Evolutionary conservation across 371 early-diverging fungal genomes (phyloP), one percentile per base, ranked within the genome.

Genomic region (Parasitella parasitica): DNA sequence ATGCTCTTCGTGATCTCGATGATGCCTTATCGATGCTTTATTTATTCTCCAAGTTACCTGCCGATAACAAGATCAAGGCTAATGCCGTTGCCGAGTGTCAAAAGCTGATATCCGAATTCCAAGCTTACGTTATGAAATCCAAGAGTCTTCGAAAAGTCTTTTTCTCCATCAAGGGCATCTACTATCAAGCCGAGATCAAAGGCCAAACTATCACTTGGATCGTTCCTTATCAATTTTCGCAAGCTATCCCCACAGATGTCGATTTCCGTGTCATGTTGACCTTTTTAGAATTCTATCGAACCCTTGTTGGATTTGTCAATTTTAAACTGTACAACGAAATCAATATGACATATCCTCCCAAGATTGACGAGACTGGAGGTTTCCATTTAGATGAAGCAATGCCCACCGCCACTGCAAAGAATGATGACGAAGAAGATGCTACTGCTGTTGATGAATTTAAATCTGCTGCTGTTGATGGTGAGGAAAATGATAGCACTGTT

Each of bases 131-230:
- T 15, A 84, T 95, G 71, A 80, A 86, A 32, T 81, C 92, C 34
- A 83, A 86, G 56, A 77, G 87, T 66, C 76, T 98, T 67, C 86
- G 91, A 49, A 94, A 94, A 72, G 90, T 89, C 15, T 98, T 98
- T 75, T 81, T 97, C 64, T 94, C 94, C 15, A 95, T 97, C 88
- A 98, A 98, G 85, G 99, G 99, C 55, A 95, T 97, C 71, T 98
- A 98, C 82, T 97, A 96, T 75, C 97, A 97, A 83, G 97, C 93
- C 16, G 95, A 95, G 57, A 91, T 97, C 72, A 89, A 91, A 75
- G 99, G 97, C 20, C 93, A 95, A 75, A 85, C 85, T 39, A 82
- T 98, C 35, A 96, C 94, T 27, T 98, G 97, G 98, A 73, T 98
- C 41, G 94, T 94, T 15, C 99, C 99, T 18, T 94, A 94, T 78